These are phyloP conservation scores for Phytophthora ohioensis DNA, from an alignment of 352 stramenopile genomes.

Conservation along the genomic window DNA sequence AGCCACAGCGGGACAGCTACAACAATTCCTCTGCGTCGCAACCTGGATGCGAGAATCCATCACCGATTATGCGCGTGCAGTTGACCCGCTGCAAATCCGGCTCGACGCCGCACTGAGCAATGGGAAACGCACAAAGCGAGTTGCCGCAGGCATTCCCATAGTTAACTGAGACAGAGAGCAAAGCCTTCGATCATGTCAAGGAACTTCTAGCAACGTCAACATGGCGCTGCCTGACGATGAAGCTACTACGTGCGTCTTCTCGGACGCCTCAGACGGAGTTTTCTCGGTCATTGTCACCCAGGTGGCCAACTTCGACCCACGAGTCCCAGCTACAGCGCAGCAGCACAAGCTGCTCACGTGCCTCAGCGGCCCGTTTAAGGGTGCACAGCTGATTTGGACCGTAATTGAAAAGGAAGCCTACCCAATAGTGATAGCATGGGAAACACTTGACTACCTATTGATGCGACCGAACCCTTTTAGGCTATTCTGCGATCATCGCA, in stretches of 20 bases:
- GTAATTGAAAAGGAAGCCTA: not conserved
- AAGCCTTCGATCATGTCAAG: conserved; percentile 3
- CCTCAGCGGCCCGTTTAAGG: not conserved
- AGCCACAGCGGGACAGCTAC: not conserved
- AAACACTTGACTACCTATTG: conserved; percentile 17
- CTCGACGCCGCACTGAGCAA: not conserved
- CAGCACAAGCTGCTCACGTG: conserved; percentile 3
- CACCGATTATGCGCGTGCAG: not conserved
- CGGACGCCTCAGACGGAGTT: conserved; percentile 3
- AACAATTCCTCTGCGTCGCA: conserved; percentile 3
- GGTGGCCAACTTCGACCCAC: not conserved
- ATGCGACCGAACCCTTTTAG: not conserved
- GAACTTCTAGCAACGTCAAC: not conserved
- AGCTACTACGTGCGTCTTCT: conserved; percentile 11
- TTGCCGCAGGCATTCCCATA: not conserved
- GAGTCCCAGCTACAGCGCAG: not conserved
- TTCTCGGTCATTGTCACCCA: conserved; percentile 13
- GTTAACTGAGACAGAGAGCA: not conserved
- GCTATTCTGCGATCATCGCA: conserved; percentile 6
- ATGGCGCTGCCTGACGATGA: not conserved
- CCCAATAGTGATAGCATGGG: conserved; percentile 7
- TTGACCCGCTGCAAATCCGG: not conserved
- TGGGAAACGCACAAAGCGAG: conserved; percentile 7
- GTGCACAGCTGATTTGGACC: not conserved
- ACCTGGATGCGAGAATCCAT: conserved; percentile 17